phyloP scores from a whole-genome alignment of 352 stramenopile genomes.

The Blastocystis sp. region DNA sequence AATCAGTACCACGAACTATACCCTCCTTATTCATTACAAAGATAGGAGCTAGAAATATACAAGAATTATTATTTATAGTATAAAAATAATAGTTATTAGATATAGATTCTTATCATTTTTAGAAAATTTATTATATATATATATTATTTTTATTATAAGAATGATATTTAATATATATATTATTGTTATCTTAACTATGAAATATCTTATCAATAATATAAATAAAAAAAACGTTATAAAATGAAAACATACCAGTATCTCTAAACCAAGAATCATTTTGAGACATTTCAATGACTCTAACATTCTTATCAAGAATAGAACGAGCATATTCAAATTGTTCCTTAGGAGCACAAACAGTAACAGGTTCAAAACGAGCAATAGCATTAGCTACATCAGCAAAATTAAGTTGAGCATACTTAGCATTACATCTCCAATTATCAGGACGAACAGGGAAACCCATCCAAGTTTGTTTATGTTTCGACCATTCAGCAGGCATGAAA shows the following conservation, averaged over 20 bases:
- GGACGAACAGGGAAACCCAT: conserved; percentile 38
- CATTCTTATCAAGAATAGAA: conserved; percentile 29
- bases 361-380: conserved; percentile 42
- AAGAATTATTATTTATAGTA: too few species aligned
- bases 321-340: conserved; percentile 15
- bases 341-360: conserved; percentile 39
- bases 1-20: conserved; percentile 44
- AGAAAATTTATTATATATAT: background rate
- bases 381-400: conserved; percentile 40
- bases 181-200: background rate
- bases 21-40: conserved; percentile 31
- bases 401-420: conserved; percentile 38
- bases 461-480: conserved; percentile 38
- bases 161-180: background rate
- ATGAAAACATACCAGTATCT: conserved; percentile 43
- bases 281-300: conserved; percentile 39
- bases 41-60: conserved; percentile 1
- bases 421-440: conserved; percentile 41
- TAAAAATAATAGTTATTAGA: too few species aligned
- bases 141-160: background rate
- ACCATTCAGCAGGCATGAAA: conserved; percentile 46
- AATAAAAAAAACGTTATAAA: conserved; percentile 42
- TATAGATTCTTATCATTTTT: too few species aligned
- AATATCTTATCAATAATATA: background rate
- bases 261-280: conserved; percentile 49